Evolutionary conservation across 306 rosid genomes (phyloP), one percentile per base, ranked within the genome.

Genomic region (Aeschynomene evenia): DNA sequence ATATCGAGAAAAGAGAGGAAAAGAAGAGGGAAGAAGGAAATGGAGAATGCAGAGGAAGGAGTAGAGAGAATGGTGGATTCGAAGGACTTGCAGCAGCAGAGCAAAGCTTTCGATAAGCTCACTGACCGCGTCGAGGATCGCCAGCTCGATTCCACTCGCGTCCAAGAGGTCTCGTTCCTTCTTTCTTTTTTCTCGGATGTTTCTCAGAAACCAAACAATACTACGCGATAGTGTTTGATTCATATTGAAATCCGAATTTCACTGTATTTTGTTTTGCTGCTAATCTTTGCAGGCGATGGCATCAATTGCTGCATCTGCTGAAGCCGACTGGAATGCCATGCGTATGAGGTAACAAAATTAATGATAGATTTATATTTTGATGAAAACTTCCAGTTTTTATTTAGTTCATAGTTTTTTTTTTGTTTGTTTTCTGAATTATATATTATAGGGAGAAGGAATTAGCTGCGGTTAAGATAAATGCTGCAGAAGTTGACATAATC

Each of bases 61-160:
- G 63, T 88, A 1, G 96, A 88, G 46, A 85, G 81, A 76, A 49
- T 85, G 34, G 85, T 79, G 24, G 95, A 94, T 73, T 88, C 95
- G 0, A 94, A 91, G 85, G 99, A 94, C 65, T 37, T 90, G 74
- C 99, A 88, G 77, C 90, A 90, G 24, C 99, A 94, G 84, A 94
- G 92, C 79, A 91, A 94, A 75, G 99, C 96, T 22, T 84, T 94
- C 60, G 99, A 94, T 63, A 91, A 94, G 74, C 99, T 94, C 81
- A 94, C 97, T 2, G 99, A 94, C 74, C 99, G 96, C 56, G 95
- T 91, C 13, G 99, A 94, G 64, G 99, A 94, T 85, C 97, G 99
- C 40, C 99, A 90, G 45, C 95, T 94, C 55, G 96, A 94, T 70
- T 94, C 98, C 51, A 85, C 98, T 69, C 96, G 97, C 4, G 99